phyloP scores from a whole-genome alignment of 202 grass and related monocot genomes.

The Elaeis oleifera region DNA sequence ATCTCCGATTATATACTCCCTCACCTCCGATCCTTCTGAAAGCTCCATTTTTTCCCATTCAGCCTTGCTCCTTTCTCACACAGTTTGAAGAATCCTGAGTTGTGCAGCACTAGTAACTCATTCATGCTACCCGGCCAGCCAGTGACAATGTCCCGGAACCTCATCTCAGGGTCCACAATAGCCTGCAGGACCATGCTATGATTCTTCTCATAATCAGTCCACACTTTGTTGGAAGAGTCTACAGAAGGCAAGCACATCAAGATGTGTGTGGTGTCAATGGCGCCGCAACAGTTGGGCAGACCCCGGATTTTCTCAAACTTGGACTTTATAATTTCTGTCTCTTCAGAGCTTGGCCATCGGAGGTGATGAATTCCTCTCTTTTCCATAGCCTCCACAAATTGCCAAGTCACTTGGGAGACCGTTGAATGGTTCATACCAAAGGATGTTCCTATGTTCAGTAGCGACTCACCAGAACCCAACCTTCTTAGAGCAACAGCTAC shows the following conservation, averaged over 20 bases:
- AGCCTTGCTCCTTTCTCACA: constrained; percentile 63
- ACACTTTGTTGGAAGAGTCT: constrained; percentile 69
- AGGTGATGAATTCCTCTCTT: constrained; percentile 56
- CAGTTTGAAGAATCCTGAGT: constrained; percentile 67
- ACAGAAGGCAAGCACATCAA: constrained; percentile 73
- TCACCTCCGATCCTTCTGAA: constrained; percentile 44
- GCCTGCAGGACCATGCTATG: constrained; percentile 87
- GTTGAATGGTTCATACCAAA: constrained; percentile 91
- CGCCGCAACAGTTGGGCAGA: constrained; percentile 79
- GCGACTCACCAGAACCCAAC: constrained; percentile 79
- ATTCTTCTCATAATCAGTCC: constrained; percentile 67
- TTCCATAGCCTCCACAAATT: constrained; percentile 95
- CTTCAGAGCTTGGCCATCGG: constrained; percentile 47
- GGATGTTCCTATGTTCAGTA: constrained; percentile 63
- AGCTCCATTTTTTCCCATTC: constrained; percentile 40
- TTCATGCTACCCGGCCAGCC: constrained; percentile 97
- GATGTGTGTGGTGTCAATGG: constrained; percentile 73
- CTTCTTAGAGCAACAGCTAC: constrained; percentile 73
- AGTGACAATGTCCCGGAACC: constrained; percentile 69
- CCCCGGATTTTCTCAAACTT: constrained; percentile 64
- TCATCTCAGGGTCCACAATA: constrained; percentile 51
- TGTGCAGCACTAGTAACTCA: constrained; percentile 54
- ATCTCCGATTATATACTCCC: constrained; percentile 79
- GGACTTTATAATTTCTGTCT: constrained; percentile 66
- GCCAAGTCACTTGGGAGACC: constrained; percentile 80